Conservation (phyloP, 345 rosid genomes). For the Mallotus nudiflorus region DNA sequence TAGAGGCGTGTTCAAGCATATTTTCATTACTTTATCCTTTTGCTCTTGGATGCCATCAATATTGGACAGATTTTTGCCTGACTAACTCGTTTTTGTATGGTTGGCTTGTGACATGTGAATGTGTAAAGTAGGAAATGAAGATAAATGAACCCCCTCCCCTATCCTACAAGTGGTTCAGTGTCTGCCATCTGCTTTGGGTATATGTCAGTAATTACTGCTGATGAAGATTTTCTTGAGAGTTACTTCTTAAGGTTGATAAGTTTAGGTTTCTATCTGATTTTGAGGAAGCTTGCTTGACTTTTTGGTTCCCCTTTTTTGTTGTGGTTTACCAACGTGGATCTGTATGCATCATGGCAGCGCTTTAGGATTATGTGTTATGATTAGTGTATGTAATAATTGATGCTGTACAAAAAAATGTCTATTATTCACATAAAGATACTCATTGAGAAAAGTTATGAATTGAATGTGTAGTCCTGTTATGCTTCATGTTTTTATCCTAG, state of each 20-base stretch:
- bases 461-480: background rate
- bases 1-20: background rate
- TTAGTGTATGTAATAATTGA: too few relatives aligned
- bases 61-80: background rate
- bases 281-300: background rate
- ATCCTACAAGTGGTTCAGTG: background rate
- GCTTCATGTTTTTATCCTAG: background rate
- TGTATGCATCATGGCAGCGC: background rate
- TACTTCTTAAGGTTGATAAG: background rate
- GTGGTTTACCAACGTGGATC: background rate
- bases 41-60: background rate
- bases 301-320: background rate
- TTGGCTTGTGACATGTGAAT: background rate
- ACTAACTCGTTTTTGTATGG: background rate
- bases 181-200: background rate
- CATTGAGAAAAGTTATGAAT: too few relatives aligned
- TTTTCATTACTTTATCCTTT: background rate
- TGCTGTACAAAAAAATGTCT: background rate
- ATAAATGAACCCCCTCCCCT: background rate
- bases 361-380: too few relatives aligned
- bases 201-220: background rate
- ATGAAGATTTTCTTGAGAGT: background rate
- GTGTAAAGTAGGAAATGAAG: background rate
- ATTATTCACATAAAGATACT: background rate
- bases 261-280: background rate